Percentiles rank a stretch among this genome's conserved stretches.
Conservation (phyloP, 176 grass and related monocot species). For the Pharus latifolius region DNA sequence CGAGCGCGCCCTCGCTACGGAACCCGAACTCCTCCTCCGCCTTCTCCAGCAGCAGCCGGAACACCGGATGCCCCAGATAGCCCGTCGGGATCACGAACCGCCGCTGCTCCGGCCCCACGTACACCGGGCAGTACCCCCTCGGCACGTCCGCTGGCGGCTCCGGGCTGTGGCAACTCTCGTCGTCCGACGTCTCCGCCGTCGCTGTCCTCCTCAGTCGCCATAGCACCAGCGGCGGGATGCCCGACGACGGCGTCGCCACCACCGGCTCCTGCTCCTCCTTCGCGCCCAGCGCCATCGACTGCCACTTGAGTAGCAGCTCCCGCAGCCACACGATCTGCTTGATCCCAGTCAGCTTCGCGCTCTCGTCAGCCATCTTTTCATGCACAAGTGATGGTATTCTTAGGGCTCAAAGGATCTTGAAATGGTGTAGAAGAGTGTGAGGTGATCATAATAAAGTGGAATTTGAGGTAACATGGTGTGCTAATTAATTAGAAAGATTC, state of each 20-base stretch:
- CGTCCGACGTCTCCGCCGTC: slow-evolving; percentile 34
- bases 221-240: slow-evolving; percentile 32
- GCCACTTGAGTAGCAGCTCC: slow-evolving; percentile 74
- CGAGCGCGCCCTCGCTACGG: slow-evolving; percentile 49
- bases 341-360: slow-evolving; percentile 25
- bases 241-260: not conserved
- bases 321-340: slow-evolving; percentile 51
- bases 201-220: slow-evolving; percentile 26
- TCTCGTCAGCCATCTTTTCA: slow-evolving; percentile 49
- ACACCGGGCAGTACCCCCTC: slow-evolving; percentile 50
- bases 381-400: not conserved
- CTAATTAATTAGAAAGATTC: slow-evolving; percentile 26
- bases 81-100: slow-evolving; percentile 83
- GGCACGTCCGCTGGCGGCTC: slow-evolving; percentile 51
- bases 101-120: slow-evolving; percentile 46
- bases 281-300: slow-evolving; percentile 18
- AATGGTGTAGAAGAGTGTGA: not conserved
- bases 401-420: slow-evolving; percentile 9
- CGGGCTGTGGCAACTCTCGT: slow-evolving; percentile 60
- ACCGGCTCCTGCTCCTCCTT: not conserved
- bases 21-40: slow-evolving; percentile 79
- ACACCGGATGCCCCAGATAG: slow-evolving; percentile 64
- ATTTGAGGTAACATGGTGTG: slow-evolving; percentile 33
- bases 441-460: slow-evolving; percentile 17
- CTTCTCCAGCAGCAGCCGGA: slow-evolving; percentile 79